Percentiles rank a stretch among this genome's conserved stretches.
These are phyloP conservation scores for Hanseniaspora vineae DNA, from an alignment of 805 yeast genomes.

Conservation along the genomic window DNA sequence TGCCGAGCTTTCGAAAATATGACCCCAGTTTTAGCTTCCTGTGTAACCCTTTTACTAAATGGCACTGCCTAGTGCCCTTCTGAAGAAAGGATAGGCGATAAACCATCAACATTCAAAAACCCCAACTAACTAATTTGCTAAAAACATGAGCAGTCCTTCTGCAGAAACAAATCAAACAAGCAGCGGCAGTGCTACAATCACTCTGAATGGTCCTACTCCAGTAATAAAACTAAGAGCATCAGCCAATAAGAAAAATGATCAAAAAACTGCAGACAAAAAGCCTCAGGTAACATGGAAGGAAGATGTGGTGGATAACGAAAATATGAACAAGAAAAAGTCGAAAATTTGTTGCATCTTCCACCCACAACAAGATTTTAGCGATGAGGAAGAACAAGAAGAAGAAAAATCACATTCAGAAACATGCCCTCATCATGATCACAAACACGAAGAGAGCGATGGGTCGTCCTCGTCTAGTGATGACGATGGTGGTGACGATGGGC, in stretches of 20 bases:
- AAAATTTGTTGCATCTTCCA: constrained; percentile 85
- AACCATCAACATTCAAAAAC: too few species aligned
- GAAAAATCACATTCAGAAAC: constrained; percentile 22
- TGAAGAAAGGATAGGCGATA: too few species aligned
- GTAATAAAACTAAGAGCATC: neutral
- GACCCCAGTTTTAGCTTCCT: too few species aligned
- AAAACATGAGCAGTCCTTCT: neutral
- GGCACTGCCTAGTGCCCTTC: too few species aligned
- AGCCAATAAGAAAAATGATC: neutral
- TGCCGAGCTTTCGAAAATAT: too few species aligned
- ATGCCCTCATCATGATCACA: constrained; percentile 8
- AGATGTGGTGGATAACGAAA: constrained; percentile 81
- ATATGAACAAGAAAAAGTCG: constrained; percentile 77
- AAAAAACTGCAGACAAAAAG: constrained; percentile 7
- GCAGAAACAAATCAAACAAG: neutral
- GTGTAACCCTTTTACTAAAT: too few species aligned
- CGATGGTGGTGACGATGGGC: constrained; percentile 17
- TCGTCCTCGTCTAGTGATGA: constrained; percentile 27
- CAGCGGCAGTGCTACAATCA: neutral
- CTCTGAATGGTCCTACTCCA: neutral
- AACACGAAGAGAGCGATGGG: constrained; percentile 3
- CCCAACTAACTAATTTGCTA: too few species aligned
- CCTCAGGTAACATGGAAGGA: constrained; percentile 71
- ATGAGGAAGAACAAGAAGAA: constrained; percentile 26
- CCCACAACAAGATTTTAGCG: constrained; percentile 55